These are phyloP conservation scores for Cucurbita moschata DNA, from an alignment of 306 rosid species.

Conservation along the genomic window DNA sequence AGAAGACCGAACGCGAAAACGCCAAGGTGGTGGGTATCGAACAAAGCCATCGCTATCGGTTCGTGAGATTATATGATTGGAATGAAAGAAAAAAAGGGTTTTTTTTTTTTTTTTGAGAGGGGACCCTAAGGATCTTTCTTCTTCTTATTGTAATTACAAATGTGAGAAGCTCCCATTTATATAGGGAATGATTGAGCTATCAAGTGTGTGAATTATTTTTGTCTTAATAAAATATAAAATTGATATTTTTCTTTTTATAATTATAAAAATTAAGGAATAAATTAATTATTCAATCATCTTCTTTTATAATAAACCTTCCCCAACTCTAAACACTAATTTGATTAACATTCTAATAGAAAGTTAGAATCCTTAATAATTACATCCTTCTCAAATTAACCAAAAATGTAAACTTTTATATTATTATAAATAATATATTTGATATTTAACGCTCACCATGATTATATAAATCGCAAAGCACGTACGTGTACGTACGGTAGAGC, in stretches of 20 bases:
- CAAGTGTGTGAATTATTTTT: not conserved
- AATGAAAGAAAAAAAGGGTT: constrained; percentile 1
- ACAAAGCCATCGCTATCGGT: not conserved
- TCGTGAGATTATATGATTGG: not conserved
- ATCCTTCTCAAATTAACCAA: not conserved
- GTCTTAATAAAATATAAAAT: no score
- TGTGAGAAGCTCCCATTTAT: not conserved
- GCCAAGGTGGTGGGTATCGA: not conserved
- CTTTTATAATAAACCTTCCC: not conserved
- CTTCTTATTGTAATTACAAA: not conserved
- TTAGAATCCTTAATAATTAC: not conserved
- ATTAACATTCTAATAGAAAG: not conserved
- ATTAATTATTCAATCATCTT: not conserved
- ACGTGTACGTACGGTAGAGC: not conserved
- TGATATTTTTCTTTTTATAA: not conserved
- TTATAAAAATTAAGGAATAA: no score
- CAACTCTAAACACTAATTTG: not conserved
- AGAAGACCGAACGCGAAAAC: constrained; percentile 9
- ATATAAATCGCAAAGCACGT: not conserved
- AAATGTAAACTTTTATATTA: not conserved
- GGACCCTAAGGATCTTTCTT: not conserved
- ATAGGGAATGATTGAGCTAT: not conserved
- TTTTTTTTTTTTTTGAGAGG: not conserved
- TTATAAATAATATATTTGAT: not conserved
- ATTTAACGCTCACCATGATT: not conserved